Percentiles rank a stretch among this genome's conserved stretches.
phyloP scores from a whole-genome alignment of 192 early-diverging fungal species.

The Umbelopsis vinacea region DNA sequence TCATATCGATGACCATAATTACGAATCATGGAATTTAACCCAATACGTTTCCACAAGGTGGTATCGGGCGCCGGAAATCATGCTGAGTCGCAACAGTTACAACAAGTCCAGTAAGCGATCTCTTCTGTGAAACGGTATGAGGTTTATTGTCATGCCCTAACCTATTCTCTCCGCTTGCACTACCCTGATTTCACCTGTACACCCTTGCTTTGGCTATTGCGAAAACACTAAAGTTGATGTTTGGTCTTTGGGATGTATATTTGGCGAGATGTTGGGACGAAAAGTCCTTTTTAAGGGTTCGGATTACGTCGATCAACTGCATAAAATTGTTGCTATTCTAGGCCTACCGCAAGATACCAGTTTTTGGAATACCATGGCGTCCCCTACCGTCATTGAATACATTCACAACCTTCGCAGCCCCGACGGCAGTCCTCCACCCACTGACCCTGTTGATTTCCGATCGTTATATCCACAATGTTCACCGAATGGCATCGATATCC shows the following conservation, averaged over 20 bases:
- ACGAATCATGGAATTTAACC: slow-evolving; percentile 82
- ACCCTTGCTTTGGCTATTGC: no score
- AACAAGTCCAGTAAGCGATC: slow-evolving; percentile 82
- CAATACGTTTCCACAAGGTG: slow-evolving; percentile 96
- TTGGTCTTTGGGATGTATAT: slow-evolving; percentile 95
- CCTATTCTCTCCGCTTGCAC: background rate
- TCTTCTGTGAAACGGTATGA: background rate
- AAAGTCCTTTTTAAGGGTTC: slow-evolving; percentile 86
- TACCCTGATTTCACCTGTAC: no score
- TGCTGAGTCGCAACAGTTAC: slow-evolving; percentile 87
- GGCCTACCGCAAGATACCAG: slow-evolving; percentile 79
- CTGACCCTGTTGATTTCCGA: slow-evolving; percentile 33
- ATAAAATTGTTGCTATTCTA: slow-evolving; percentile 85
- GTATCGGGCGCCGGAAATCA: slow-evolving; percentile 95
- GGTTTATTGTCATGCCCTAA: background rate
- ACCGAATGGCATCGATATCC: slow-evolving; percentile 68
- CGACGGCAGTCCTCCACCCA: slow-evolving; percentile 46
- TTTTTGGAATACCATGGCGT: slow-evolving; percentile 34
- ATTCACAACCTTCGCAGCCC: slow-evolving; percentile 46
- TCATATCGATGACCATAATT: slow-evolving; percentile 65
- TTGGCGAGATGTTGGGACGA: slow-evolving; percentile 86
- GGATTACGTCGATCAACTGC: slow-evolving; percentile 93
- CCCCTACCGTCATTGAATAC: slow-evolving; percentile 34
- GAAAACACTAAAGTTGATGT: slow-evolving; percentile 73
- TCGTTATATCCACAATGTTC: slow-evolving; percentile 29